Evolutionary conservation across 257 asterid genomes (phyloP).

Genomic region (Rauvolfia tetraphylla): DNA sequence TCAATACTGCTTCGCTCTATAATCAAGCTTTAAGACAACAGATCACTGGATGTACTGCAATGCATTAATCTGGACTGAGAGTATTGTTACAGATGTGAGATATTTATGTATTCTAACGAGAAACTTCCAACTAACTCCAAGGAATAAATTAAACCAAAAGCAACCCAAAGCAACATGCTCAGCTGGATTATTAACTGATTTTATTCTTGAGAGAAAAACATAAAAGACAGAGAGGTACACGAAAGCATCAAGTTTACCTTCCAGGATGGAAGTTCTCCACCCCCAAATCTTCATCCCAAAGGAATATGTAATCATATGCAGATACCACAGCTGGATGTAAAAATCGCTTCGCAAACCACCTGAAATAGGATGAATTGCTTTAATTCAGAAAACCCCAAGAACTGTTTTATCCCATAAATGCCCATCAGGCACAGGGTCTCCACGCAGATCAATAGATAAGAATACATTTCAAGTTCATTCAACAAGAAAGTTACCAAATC

Average conservation of each 20-base stretch:
- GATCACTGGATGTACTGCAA: background rate
- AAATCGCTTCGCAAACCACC: slow-evolving; percentile 99
- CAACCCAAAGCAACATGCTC: background rate
- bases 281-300: slow-evolving; percentile 99
- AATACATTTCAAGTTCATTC: background rate
- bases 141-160: no score
- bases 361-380: slow-evolving; percentile 28
- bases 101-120: background rate
- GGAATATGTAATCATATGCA: slow-evolving; percentile 79
- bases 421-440: background rate
- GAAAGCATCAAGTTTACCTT: slow-evolving; percentile 44
- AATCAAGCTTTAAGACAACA: background rate
- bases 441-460: background rate
- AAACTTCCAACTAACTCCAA: no score
- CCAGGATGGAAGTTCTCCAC: slow-evolving; percentile 82
- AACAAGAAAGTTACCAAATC: background rate
- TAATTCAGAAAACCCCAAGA: background rate
- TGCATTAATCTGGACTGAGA: background rate
- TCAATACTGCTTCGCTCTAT: background rate
- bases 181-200: background rate
- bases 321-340: slow-evolving; percentile 86
- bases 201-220: background rate
- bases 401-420: background rate
- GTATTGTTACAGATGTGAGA: background rate
- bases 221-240: background rate